A percentile compares a stretch with the other conserved stretches of the same genome.
These are phyloP conservation scores for Graphiopsis chlorocephala DNA, from an alignment of 2,329 filamentous ascomycete genomes.

Conservation along the genomic window DNA sequence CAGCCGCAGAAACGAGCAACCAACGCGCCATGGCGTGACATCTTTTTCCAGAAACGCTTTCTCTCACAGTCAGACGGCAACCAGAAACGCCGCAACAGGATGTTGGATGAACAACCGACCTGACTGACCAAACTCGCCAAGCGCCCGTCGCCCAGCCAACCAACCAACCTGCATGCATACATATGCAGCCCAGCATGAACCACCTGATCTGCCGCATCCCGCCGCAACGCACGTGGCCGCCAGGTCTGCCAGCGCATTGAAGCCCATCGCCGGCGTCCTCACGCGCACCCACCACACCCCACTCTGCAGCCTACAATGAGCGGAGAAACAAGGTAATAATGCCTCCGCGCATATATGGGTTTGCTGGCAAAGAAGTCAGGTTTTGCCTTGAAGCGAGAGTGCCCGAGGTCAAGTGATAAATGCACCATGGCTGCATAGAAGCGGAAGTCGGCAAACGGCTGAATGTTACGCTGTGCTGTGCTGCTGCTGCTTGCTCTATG, in stretches of 20 bases:
- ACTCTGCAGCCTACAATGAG: background rate
- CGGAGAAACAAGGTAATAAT: background rate
- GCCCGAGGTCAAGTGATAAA: slow-evolving; percentile 6
- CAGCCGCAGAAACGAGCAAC: background rate
- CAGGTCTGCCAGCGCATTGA: background rate
- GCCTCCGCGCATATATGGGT: background rate
- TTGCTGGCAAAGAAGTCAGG: background rate
- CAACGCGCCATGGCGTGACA: background rate
- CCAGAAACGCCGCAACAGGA: background rate
- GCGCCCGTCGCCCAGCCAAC: slow-evolving; percentile 3
- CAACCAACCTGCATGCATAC: background rate
- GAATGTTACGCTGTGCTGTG: background rate
- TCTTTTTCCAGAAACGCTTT: background rate
- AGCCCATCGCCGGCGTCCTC: background rate
- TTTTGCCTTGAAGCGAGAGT: background rate
- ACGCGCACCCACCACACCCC: background rate
- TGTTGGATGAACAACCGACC: background rate
- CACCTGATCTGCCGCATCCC: slow-evolving; percentile 1
- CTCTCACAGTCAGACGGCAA: background rate
- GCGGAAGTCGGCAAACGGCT: slow-evolving; percentile 4
- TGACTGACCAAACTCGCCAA: background rate
- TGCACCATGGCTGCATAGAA: background rate
- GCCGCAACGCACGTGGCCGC: slow-evolving; percentile 2
- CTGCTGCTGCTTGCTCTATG: background rate
- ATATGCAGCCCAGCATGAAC: background rate